Percentiles rank a stretch among this genome's conserved stretches.
Conservation (phyloP, 805 yeast species). For the Komagataella pseudopastoris region DNA sequence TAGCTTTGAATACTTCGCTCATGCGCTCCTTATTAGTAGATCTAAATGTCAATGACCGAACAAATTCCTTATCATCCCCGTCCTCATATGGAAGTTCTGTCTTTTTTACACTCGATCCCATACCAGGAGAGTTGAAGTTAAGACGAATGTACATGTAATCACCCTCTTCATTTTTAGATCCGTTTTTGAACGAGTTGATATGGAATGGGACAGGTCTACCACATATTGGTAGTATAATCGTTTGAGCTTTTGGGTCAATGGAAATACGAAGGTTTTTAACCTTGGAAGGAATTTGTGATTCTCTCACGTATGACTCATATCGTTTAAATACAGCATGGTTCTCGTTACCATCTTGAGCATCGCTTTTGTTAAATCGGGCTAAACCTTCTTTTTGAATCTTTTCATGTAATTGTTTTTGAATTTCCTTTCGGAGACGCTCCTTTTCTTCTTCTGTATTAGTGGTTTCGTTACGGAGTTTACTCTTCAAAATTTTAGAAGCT, state of each 20-base stretch:
- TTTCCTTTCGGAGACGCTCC: constrained; percentile 68
- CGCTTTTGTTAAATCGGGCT: constrained; percentile 68
- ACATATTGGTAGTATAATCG: constrained; percentile 78
- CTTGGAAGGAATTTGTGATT: constrained; percentile 75
- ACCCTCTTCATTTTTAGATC: constrained; percentile 92
- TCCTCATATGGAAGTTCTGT: constrained; percentile 88
- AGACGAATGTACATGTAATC: constrained; percentile 83
- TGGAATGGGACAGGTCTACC: constrained; percentile 99
- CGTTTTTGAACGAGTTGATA: constrained; percentile 85
- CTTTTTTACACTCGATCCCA: constrained; percentile 50
- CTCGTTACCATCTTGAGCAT: constrained; percentile 49
- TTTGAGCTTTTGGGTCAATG: constrained; percentile 79
- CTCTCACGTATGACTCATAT: constrained; percentile 90
- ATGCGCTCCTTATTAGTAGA: constrained; percentile 86
- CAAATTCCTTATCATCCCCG: constrained; percentile 71
- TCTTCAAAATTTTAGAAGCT: constrained; percentile 54
- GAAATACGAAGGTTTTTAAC: constrained; percentile 78
- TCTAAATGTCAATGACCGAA: constrained; percentile 77
- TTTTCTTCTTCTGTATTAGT: constrained; percentile 63
- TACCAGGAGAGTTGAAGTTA: constrained; percentile 90
- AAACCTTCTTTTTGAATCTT: constrained; percentile 81
- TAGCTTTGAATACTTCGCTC: constrained; percentile 79
- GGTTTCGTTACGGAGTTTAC: constrained; percentile 68
- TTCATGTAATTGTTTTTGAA: constrained; percentile 73
- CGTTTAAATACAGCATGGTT: constrained; percentile 69